Conservation (phyloP, 495 filamentous ascomycete species). For the Lineolata rhizophorae region DNA sequence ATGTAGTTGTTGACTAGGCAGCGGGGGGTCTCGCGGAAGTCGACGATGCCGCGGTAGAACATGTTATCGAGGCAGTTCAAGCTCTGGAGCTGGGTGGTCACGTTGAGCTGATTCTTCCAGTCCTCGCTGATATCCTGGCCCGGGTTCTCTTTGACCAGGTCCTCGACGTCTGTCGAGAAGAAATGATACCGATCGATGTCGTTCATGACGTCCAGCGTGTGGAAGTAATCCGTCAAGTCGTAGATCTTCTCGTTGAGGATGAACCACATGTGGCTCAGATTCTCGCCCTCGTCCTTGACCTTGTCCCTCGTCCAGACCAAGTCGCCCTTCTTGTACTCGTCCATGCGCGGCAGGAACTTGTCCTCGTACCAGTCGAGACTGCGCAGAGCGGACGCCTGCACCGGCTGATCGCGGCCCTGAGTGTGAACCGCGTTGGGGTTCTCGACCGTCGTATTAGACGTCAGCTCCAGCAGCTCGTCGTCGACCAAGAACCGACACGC, state of each 20-base stretch:
- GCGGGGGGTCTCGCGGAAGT: slow-evolving; percentile 54
- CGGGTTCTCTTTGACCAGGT: slow-evolving; percentile 47
- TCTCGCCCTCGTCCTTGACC: slow-evolving; percentile 40
- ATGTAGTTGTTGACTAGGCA: slow-evolving; percentile 90
- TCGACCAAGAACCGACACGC: slow-evolving; percentile 47
- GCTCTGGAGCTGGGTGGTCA: slow-evolving; percentile 27
- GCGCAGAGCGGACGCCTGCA: slow-evolving; percentile 31
- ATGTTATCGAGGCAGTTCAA: slow-evolving; percentile 61
- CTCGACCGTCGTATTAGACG: slow-evolving; percentile 36
- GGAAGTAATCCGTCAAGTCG: slow-evolving; percentile 79
- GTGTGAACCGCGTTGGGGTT: slow-evolving; percentile 34
- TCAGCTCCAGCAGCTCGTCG: slow-evolving; percentile 27
- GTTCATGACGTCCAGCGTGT: slow-evolving; percentile 37
- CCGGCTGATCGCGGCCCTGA: slow-evolving; percentile 36
- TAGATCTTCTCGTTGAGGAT: slow-evolving; percentile 55
- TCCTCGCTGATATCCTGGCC: slow-evolving; percentile 52
- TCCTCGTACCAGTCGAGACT: slow-evolving; percentile 53
- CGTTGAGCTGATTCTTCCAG: slow-evolving; percentile 30
- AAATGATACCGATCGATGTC: slow-evolving; percentile 38
- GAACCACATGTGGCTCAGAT: slow-evolving; percentile 54
- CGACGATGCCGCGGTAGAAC: slow-evolving; percentile 64
- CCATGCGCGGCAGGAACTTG: slow-evolving; percentile 56
- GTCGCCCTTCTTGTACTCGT: slow-evolving; percentile 68
- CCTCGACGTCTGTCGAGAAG: slow-evolving; percentile 38
- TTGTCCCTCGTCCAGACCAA: slow-evolving; percentile 38